Evolutionary conservation across 2,329 filamentous ascomycete species (phyloP), one percentile per base, ranked within the genome.

Genomic region (Epichloe uncinata): DNA sequence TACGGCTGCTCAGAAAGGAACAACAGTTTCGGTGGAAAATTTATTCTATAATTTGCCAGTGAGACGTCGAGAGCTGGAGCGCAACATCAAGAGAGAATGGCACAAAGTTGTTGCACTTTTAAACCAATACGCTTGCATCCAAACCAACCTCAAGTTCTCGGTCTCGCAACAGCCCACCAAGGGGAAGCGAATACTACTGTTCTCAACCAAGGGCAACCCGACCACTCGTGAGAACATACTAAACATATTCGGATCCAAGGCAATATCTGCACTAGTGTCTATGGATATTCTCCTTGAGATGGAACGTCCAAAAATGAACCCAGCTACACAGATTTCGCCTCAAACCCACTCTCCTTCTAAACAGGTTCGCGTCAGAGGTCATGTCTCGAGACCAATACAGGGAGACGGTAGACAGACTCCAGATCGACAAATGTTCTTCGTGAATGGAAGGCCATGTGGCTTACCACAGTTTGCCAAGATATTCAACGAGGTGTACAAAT

Each of bases 381-480:
- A 95, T 67, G 87, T 98, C 48, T 97, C 93, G 11, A 81, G 85
- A 16, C 93, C 93, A 34, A 80, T 87, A 1, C 84, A 91, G 54
- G 93, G 93, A 11, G 91, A 97, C 68, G 93, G 93, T 9, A 81
- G 94, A 42, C 89, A 95, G 63, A 93, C 90, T 2, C 91, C 93
- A 1, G 93, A 98, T 67, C 81, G 91, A 42, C 94, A 98, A 65
- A 95, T 98, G 89, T 96, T 97, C 63, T 98, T 95, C 61, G 89
- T 98, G 56, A 98, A 98, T 60, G 86, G 87, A 15, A 79, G 93
- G 22, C 93, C 93, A 1, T 98, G 93, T 64, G 82, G 78, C 15
- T 71, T 98, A 38, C 93, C 93, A 2, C 93, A 98, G 62, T 88
- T 98, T 56, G 81, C 88, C 9, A 97, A 95, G 65, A 86, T 89